Conservation (phyloP, 768 basidiomycete genomes). For the Amanita pseudoporphyria region DNA sequence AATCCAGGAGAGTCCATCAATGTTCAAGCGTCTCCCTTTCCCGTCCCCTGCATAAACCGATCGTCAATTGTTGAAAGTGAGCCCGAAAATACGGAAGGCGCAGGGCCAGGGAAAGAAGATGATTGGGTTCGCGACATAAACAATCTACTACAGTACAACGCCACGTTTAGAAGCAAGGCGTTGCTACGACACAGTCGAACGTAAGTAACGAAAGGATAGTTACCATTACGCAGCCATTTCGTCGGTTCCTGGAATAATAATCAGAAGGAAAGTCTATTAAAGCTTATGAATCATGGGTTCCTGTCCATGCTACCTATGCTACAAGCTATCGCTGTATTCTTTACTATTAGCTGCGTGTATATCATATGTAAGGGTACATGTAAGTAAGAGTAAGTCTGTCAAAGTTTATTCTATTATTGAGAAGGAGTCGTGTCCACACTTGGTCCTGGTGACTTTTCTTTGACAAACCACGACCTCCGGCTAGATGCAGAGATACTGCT, state of each 20-base stretch:
- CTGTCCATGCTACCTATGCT: not conserved
- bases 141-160: conserved; percentile 89
- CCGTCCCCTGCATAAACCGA: conserved; percentile 89
- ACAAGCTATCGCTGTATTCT: not conserved
- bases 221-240: not conserved
- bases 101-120: conserved; percentile 73
- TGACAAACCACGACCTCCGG: not conserved
- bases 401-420: not conserved
- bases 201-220: conserved; percentile 26
- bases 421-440: not conserved
- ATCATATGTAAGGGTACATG: not conserved
- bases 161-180: conserved; percentile 89
- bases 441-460: not conserved
- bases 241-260: not conserved
- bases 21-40: conserved; percentile 77
- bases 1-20: conserved; percentile 80
- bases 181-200: conserved; percentile 63
- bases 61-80: conserved; percentile 60
- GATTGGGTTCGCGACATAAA: conserved; percentile 98
- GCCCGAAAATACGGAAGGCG: conserved; percentile 47
- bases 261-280: not conserved
- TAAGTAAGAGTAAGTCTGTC: not conserved
- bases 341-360: not conserved
- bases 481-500: not conserved
- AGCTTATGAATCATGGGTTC: not conserved